A percentile compares a stretch with the other conserved stretches of the same genome.
Evolutionary conservation across 1,139 yeast species (phyloP).

Genomic region (Maudiozyma humilis): DNA sequence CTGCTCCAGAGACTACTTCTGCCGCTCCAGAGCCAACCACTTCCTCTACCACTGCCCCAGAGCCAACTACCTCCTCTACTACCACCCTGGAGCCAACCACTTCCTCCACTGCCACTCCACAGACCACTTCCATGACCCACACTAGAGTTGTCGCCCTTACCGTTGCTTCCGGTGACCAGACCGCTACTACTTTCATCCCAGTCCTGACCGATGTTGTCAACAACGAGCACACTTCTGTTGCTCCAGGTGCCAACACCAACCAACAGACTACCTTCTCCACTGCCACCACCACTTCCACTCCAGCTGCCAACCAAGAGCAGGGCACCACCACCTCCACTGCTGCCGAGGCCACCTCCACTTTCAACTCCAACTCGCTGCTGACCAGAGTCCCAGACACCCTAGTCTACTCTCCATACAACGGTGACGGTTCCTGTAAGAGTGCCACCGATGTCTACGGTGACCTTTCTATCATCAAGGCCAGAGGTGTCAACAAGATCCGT

Average conservation of each 20-base stretch:
- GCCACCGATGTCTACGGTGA: constrained; percentile 49
- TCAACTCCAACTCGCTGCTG: constrained; percentile 20
- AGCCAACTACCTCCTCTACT: not conserved
- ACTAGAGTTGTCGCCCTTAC: constrained; percentile 10
- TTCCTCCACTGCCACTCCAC: constrained; percentile 11
- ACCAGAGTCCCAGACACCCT: constrained; percentile 45
- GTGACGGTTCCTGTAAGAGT: constrained; percentile 60
- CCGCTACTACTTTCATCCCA: constrained; percentile 5
- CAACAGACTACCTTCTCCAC: not conserved
- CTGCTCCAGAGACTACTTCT: constrained; percentile 12
- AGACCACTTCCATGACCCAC: constrained; percentile 11
- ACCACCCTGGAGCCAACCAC: constrained; percentile 3
- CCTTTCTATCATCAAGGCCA: constrained; percentile 45
- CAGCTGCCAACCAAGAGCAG: constrained; percentile 10
- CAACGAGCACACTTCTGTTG: constrained; percentile 11
- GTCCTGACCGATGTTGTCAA: constrained; percentile 5
- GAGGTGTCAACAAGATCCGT: constrained; percentile 60
- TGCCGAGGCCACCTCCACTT: constrained; percentile 13
- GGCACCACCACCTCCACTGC: constrained; percentile 9
- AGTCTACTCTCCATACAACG: constrained; percentile 74
- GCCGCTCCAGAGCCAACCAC: constrained; percentile 13
- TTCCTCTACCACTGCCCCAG: constrained; percentile 10
- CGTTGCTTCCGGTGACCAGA: constrained; percentile 6
- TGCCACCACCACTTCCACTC: not conserved
- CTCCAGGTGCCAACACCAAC: constrained; percentile 6